Evolutionary conservation across 257 asterid species (phyloP).

Genomic region (Leptodermis oblonga): DNA sequence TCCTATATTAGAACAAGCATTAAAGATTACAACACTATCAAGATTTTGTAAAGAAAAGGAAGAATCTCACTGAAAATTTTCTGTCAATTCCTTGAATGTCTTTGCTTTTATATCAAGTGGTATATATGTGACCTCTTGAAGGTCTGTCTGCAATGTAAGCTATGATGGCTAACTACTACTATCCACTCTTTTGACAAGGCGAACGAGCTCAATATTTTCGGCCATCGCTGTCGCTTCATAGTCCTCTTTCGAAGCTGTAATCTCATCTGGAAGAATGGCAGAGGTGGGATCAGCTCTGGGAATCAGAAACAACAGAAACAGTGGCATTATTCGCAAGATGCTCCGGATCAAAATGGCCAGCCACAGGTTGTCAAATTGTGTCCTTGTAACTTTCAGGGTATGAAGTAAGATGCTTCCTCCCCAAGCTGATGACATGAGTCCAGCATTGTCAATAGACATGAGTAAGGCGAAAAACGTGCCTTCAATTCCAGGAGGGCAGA

Average conservation of each 20-base stretch:
- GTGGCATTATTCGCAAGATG: constrained; percentile 56
- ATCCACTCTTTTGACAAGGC: constrained; percentile 50
- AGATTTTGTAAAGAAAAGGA: neutral
- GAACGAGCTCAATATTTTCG: constrained; percentile 67
- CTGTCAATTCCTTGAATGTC: neutral
- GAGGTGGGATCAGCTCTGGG: constrained; percentile 62
- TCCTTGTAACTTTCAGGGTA: constrained; percentile 56
- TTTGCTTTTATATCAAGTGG: neutral
- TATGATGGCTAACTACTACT: constrained; percentile 34
- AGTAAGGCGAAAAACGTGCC: constrained; percentile 92
- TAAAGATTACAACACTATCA: neutral
- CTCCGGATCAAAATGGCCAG: constrained; percentile 66
- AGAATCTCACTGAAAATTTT: neutral
- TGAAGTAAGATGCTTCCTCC: constrained; percentile 79
- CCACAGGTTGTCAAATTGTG: constrained; percentile 63
- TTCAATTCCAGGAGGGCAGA: constrained; percentile 87
- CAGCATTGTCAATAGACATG: constrained; percentile 86
- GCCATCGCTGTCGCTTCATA: constrained; percentile 28
- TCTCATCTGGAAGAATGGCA: constrained; percentile 48
- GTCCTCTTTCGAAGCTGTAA: constrained; percentile 28
- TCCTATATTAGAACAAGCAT: neutral
- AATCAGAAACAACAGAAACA: constrained; percentile 54
- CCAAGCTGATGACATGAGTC: constrained; percentile 82
- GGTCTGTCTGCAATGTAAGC: neutral
- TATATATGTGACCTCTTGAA: neutral